phyloP scores from a whole-genome alignment of 257 asterid genomes.

The Plectranthus barbatus region DNA sequence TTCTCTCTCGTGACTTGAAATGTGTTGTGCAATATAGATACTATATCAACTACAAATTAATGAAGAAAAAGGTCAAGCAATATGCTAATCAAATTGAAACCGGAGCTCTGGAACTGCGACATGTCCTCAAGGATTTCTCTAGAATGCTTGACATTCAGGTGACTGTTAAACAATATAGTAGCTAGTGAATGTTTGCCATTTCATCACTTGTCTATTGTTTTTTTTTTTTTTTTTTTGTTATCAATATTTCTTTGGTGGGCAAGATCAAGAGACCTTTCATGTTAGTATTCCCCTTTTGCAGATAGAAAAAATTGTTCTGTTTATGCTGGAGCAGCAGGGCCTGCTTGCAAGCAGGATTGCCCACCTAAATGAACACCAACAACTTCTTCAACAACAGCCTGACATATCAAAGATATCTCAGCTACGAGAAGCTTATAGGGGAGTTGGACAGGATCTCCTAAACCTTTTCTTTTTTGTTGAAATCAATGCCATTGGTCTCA shows the following conservation, averaged over 20 bases:
- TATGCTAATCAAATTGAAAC: constrained; percentile 65
- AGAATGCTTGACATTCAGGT: constrained; percentile 92
- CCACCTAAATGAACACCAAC: constrained; percentile 65
- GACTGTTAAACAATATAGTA: background rate
- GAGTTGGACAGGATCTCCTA: constrained; percentile 79
- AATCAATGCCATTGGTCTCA: constrained; percentile 85
- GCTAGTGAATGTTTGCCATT: background rate
- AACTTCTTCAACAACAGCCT: constrained; percentile 68
- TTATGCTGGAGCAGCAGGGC: constrained; percentile 96
- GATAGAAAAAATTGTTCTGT: constrained; percentile 95
- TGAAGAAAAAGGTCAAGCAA: constrained; percentile 90
- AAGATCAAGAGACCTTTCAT: background rate
- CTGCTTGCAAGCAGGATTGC: constrained; percentile 67
- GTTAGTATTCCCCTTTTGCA: constrained; percentile 24
- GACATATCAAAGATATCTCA: constrained; percentile 69
- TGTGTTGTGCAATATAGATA: constrained; percentile 38
- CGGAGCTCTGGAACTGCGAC: constrained; percentile 69
- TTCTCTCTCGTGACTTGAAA: background rate
- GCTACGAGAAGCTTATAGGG: constrained; percentile 83
- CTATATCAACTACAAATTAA: constrained; percentile 93
- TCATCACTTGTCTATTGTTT: background rate
- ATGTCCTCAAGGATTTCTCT: constrained; percentile 97
- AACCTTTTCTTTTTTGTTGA: constrained; percentile 88
- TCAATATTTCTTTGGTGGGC: too few relatives aligned
- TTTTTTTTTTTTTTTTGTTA: background rate